Conservation (phyloP, 805 yeast genomes). For the Candida montana region DNA sequence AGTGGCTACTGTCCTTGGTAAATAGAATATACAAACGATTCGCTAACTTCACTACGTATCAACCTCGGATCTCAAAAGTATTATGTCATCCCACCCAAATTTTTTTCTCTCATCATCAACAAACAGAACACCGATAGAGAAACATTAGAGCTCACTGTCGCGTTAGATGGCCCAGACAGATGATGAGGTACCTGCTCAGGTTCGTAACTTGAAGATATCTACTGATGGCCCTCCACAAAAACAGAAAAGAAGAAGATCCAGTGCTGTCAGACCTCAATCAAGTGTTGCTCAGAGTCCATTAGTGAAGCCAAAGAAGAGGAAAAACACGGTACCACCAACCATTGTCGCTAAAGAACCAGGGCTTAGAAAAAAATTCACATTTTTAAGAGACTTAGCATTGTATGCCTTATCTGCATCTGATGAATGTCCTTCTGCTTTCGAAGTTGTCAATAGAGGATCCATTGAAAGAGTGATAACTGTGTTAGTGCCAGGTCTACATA, state of each 20-base stretch:
- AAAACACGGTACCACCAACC: conserved; percentile 22
- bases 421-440: conserved; percentile 41
- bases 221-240: not conserved
- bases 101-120: not conserved
- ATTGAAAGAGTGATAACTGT: conserved; percentile 54
- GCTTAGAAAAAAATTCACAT: conserved; percentile 13
- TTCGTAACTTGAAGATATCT: conserved; percentile 3
- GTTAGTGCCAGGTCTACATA: conserved; percentile 47
- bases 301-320: conserved; percentile 29
- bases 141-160: too few relatives aligned
- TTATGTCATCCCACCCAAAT: not conserved
- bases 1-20: conserved; percentile 3
- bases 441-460: conserved; percentile 39
- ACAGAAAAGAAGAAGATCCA: conserved; percentile 22
- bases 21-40: not conserved
- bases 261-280: conserved; percentile 16
- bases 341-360: conserved; percentile 31
- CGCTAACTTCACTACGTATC: too few relatives aligned
- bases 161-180: conserved; percentile 2
- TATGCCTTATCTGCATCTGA: conserved; percentile 26
- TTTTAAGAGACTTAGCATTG: conserved; percentile 23
- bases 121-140: too few relatives aligned
- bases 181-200: conserved; percentile 5
- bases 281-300: conserved; percentile 5
- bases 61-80: not conserved